A percentile compares a stretch with the other conserved stretches of the same genome.
Conservation (phyloP, 805 yeast species). For the Saturnispora saitoi region DNA sequence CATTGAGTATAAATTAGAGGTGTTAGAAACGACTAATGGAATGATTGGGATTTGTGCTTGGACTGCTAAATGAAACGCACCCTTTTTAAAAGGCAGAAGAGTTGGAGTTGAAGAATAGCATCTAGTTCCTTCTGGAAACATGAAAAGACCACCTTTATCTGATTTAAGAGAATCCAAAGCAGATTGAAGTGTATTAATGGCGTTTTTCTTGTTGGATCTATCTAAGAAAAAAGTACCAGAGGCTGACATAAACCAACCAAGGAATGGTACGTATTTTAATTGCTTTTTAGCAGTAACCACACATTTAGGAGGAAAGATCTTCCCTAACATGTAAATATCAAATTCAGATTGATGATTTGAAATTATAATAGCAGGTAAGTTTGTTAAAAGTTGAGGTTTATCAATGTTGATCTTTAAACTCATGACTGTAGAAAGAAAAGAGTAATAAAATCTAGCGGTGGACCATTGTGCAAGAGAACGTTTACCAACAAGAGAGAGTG, state of each 20-base stretch:
- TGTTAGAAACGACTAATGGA: constrained; percentile 83
- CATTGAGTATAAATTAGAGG: constrained; percentile 61
- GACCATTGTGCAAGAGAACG: constrained; percentile 79
- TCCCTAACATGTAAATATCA: constrained; percentile 76
- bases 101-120: constrained; percentile 62
- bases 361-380: constrained; percentile 68
- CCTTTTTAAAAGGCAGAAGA: constrained; percentile 86
- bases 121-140: constrained; percentile 97
- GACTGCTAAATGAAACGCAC: constrained; percentile 95
- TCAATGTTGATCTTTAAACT: constrained; percentile 65
- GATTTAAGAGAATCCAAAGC: constrained; percentile 58
- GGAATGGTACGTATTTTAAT: constrained; percentile 73
- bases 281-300: constrained; percentile 89
- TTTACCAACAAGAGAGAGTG: constrained; percentile 61
- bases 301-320: constrained; percentile 77
- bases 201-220: constrained; percentile 66
- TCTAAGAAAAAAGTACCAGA: constrained; percentile 90
- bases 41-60: constrained; percentile 85
- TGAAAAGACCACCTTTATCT: constrained; percentile 66
- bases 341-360: constrained; percentile 89
- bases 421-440: constrained; percentile 47
- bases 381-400: constrained; percentile 50
- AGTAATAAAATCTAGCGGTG: constrained; percentile 76
- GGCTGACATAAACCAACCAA: constrained; percentile 95
- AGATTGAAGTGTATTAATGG: constrained; percentile 61